Conservation (phyloP, 108 stramenopile species). For the Conticribra weissflogii region DNA sequence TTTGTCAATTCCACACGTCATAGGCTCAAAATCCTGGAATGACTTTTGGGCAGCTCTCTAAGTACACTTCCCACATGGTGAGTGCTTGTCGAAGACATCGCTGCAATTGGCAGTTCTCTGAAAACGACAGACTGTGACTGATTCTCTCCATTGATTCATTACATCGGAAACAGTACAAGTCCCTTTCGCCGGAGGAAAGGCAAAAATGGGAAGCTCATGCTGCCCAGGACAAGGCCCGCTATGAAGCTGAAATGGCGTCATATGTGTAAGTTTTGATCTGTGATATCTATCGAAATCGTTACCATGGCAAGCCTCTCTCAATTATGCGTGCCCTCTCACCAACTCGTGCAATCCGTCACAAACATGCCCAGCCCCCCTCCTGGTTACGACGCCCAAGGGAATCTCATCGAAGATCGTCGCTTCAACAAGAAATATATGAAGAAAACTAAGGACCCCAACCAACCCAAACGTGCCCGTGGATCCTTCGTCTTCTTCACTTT, state of each 20-base stretch:
- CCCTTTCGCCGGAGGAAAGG: conserved; percentile 79
- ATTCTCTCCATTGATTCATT: no score
- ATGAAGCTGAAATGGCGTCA: conserved; percentile 73
- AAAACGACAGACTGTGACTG: no score
- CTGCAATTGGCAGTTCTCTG: no score
- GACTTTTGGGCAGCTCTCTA: conserved; percentile 88
- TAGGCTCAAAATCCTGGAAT: conserved; percentile 55
- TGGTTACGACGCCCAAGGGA: conserved; percentile 82
- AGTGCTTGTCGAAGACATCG: no score
- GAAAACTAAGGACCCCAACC: conserved; percentile 71
- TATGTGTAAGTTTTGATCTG: no score
- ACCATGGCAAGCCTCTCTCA: no score
- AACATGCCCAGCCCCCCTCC: no score
- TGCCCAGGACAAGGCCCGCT: conserved; percentile 81
- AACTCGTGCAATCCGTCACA: no score
- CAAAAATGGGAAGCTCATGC: conserved; percentile 81
- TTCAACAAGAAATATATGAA: conserved; percentile 71
- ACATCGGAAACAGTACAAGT: no score
- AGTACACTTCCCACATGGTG: conserved; percentile 91
- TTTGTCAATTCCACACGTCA: background rate
- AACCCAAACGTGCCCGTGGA: conserved; percentile 79
- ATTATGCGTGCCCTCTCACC: no score
- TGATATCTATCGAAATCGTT: no score
- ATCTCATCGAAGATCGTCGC: conserved; percentile 78
- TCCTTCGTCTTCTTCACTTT: conserved; percentile 89